These are phyloP conservation scores for Acanthamoeba rhysodes DNA, from an alignment of 208 protist genomes.

Conservation along the genomic window DNA sequence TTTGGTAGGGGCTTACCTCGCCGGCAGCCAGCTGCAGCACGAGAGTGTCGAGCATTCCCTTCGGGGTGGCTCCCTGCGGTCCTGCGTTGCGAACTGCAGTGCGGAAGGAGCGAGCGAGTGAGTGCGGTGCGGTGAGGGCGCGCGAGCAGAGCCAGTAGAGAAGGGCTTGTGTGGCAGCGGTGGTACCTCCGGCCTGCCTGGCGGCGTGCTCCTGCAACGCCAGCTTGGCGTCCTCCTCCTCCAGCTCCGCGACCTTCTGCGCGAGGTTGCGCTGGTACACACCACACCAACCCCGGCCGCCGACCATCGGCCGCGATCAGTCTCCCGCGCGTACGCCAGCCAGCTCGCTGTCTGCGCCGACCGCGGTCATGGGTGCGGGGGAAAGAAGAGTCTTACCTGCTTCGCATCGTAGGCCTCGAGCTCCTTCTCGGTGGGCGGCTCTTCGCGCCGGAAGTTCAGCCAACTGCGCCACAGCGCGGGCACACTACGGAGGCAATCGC, in stretches of 20 bases:
- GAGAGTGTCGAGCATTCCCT: not conserved
- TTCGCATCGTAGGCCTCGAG: not conserved
- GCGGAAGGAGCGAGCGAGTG: not conserved
- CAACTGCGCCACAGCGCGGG: slow-evolving; percentile 29
- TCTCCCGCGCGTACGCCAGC: too few species aligned
- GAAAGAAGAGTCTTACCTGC: not conserved
- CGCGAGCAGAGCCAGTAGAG: not conserved
- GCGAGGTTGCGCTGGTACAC: not conserved
- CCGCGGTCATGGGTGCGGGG: not conserved
- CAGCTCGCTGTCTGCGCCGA: too few species aligned
- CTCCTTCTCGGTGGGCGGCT: slow-evolving; percentile 32
- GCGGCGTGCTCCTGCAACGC: slow-evolving; percentile 8
- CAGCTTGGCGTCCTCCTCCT: slow-evolving; percentile 62
- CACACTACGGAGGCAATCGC: not conserved
- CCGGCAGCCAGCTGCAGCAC: not conserved
- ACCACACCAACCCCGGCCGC: not conserved
- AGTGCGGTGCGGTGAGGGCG: not conserved
- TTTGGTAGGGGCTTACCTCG: not conserved
- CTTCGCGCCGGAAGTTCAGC: slow-evolving; percentile 12
- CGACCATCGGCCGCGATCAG: too few species aligned
- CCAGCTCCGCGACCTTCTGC: slow-evolving; percentile 21
- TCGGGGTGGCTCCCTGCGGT: not conserved
- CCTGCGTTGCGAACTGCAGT: not conserved
- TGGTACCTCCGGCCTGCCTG: slow-evolving; percentile 6
- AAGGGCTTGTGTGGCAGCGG: not conserved